Evolutionary conservation across 2,329 filamentous ascomycete species (phyloP), one percentile per base, ranked within the genome.

Genomic region (Clarireedia hainanense): DNA sequence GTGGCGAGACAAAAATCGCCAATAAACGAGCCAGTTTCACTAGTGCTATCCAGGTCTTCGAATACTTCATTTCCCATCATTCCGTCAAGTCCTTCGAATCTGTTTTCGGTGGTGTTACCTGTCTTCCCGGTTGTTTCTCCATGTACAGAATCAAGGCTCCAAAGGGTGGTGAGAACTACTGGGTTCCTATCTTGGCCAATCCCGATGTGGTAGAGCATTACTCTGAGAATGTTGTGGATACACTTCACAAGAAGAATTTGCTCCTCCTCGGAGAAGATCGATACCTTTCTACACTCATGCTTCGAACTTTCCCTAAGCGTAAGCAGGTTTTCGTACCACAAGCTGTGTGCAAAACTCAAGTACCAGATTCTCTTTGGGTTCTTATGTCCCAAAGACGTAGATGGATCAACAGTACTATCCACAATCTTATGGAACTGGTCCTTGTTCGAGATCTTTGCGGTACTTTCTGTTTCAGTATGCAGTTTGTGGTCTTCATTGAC

Each of bases 111-210:
- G 94, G 94, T 87, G 94, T 99, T 59, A 99, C 94, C 61, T 99
- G 94, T 79, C 79, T 99, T 64, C 94, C 94, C 15, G 94, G 94
- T 62, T 99, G 94, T 78, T 99, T 99, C 84, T 96, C 91, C 80
- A 99, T 99, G 95, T 99, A 99, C 77, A 89, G 94, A 68, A 97
- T 99, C 81, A 99, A 99, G 75, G 89, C 94, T 30, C 95, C 94
- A 58, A 99, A 99, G 76, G 94, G 94, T 62, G 92, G 88, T 26
- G 91, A 97, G 71, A 97, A 99, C 76, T 99, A 97, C 75, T 99
- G 94, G 94, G 94, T 99, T 24, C 94, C 94, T 6, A 97, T 99
- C 67, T 81, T 99, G 61, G 94, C 94, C 64, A 99, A 99, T 71
- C 95, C 95, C 2, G 95, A 99, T 68, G 89, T 99, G 45, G 95